These are phyloP conservation scores for Hypoxylon sp. DNA, from an alignment of 2,329 filamentous ascomycete genomes.

Conservation along the genomic window DNA sequence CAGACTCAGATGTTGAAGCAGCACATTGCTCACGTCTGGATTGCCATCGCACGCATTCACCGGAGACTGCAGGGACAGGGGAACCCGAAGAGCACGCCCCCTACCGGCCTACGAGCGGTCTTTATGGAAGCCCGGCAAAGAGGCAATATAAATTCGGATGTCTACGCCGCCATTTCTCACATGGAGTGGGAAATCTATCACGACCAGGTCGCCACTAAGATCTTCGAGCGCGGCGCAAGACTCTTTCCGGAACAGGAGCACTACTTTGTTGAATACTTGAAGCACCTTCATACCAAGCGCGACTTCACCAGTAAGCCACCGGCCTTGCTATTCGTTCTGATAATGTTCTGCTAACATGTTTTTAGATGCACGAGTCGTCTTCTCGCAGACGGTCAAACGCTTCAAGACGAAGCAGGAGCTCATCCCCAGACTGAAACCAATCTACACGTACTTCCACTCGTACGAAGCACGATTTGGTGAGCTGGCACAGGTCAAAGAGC, in stretches of 20 bases:
- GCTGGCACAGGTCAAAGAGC: slow-evolving; percentile 84
- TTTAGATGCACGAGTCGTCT: slow-evolving; percentile 91
- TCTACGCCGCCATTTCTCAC: slow-evolving; percentile 91
- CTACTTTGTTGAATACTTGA: slow-evolving; percentile 95
- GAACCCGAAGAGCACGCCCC: slow-evolving; percentile 57
- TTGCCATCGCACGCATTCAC: slow-evolving; percentile 91
- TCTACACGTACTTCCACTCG: slow-evolving; percentile 92
- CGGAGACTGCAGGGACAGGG: slow-evolving; percentile 91
- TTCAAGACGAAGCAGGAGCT: slow-evolving; percentile 80
- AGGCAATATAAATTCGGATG: slow-evolving; percentile 89
- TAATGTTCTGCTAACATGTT: slow-evolving; percentile 30
- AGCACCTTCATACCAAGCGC: slow-evolving; percentile 89
- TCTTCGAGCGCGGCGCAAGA: slow-evolving; percentile 92
- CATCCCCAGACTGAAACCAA: slow-evolving; percentile 76
- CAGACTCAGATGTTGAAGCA: slow-evolving; percentile 81
- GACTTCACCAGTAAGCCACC: slow-evolving; percentile 83
- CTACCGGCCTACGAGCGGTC: slow-evolving; percentile 79
- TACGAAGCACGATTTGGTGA: slow-evolving; percentile 96
- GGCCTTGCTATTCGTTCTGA: not conserved
- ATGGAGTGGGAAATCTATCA: slow-evolving; percentile 97
- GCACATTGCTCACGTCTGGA: slow-evolving; percentile 93
- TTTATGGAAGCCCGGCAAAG: slow-evolving; percentile 88
- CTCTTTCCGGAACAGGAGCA: slow-evolving; percentile 92
- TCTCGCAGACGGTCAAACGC: slow-evolving; percentile 90
- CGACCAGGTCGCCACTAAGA: slow-evolving; percentile 89